Conservation (phyloP, 2,329 filamentous ascomycete species). For the Raffaelea albimanens region DNA sequence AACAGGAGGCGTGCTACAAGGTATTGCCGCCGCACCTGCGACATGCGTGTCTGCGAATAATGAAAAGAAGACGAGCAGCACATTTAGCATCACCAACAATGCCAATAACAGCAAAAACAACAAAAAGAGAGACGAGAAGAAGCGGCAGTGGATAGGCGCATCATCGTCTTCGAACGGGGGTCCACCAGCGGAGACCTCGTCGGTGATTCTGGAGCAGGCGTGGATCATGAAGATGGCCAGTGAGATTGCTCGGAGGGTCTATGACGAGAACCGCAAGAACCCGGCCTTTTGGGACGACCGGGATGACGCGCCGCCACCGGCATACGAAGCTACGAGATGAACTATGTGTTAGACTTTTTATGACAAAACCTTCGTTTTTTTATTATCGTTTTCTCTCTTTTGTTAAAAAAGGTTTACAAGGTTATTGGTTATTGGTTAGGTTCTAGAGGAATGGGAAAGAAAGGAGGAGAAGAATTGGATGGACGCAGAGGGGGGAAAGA, state of each 20-base stretch:
- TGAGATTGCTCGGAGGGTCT: conserved; percentile 80
- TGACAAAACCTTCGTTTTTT: no score
- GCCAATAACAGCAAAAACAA: neutral
- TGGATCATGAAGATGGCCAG: conserved; percentile 91
- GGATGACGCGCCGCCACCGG: conserved; percentile 50
- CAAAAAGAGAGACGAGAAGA: neutral
- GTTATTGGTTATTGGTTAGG: no score
- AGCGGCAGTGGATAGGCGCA: neutral
- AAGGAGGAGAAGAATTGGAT: no score
- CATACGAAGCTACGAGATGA: conserved; percentile 37
- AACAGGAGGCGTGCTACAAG: neutral
- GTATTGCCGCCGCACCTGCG: neutral
- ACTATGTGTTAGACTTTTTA: neutral
- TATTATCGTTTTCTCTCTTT: no score
- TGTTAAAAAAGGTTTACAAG: no score
- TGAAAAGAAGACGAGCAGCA: neutral
- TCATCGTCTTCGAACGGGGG: no score
- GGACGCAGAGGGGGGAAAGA: no score
- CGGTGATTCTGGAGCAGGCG: conserved; percentile 61
- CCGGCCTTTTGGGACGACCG: conserved; percentile 43
- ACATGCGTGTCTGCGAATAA: neutral
- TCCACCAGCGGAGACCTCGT: conserved; percentile 31
- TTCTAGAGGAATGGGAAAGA: no score
- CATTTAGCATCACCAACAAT: no score
- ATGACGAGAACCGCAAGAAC: conserved; percentile 67